phyloP scores from a whole-genome alignment of 164 flowering plant genomes.

The Liquidambar formosana region DNA sequence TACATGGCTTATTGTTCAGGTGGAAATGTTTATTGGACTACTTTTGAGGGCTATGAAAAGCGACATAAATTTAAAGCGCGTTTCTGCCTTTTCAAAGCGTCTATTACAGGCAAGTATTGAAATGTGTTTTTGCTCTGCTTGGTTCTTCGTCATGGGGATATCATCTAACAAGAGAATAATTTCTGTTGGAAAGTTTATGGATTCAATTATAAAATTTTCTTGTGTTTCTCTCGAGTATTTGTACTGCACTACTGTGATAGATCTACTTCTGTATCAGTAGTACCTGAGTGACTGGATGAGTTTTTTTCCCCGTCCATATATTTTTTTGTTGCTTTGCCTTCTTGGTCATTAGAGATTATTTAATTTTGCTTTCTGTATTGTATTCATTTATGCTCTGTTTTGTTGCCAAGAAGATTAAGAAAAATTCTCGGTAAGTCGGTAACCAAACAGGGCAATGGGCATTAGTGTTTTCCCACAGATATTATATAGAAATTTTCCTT shows the following conservation, averaged over 20 bases:
- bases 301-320: background rate
- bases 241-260: too few species aligned
- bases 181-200: background rate
- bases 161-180: background rate
- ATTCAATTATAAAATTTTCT: background rate
- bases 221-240: too few species aligned
- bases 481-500: background rate
- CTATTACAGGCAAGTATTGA: slow-evolving; percentile 66
- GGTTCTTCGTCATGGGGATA: background rate
- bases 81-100: slow-evolving; percentile 90
- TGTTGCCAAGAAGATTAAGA: background rate
- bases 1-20: slow-evolving; percentile 44
- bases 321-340: background rate
- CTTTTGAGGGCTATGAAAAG: slow-evolving; percentile 81
- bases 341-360: background rate
- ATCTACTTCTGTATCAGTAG: background rate
- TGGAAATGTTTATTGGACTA: slow-evolving; percentile 87
- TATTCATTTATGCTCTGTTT: background rate
- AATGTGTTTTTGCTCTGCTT: background rate
- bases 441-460: background rate
- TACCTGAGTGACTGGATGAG: background rate
- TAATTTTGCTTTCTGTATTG: background rate
- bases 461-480: background rate
- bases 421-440: background rate
- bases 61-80: slow-evolving; percentile 84